Evolutionary conservation across 2,329 filamentous ascomycete species (phyloP).

Genomic region (Pyricularia grisea): DNA sequence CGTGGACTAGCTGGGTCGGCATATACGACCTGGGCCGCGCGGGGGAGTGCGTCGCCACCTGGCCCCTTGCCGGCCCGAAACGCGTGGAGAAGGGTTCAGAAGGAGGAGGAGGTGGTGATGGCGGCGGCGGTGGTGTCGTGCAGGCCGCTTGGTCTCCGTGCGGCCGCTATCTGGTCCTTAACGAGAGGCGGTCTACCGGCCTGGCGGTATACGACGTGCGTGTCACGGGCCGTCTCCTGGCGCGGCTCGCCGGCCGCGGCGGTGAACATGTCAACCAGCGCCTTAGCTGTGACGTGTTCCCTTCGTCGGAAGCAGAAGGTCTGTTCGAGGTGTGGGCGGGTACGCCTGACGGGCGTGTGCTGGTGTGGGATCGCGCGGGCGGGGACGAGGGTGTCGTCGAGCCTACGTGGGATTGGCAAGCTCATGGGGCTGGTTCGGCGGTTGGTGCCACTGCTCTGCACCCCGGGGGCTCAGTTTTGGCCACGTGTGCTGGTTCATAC

Average conservation of each 20-base stretch:
- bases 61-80: conserved; percentile 35
- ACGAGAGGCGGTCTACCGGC: conserved; percentile 46
- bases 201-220: conserved; percentile 55
- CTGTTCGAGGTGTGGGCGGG: conserved; percentile 57
- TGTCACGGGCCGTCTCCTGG: conserved; percentile 46
- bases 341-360: conserved; percentile 40
- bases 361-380: conserved; percentile 50
- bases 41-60: conserved; percentile 44
- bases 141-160: conserved; percentile 55
- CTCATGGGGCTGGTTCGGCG: conserved; percentile 28
- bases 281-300: conserved; percentile 45
- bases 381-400: conserved; percentile 30
- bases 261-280: conserved; percentile 43
- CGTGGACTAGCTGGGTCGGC: conserved; percentile 53
- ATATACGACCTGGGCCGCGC: conserved; percentile 51
- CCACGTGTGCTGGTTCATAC: conserved; percentile 46
- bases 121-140: conserved; percentile 50
- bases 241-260: conserved; percentile 39
- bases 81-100: conserved; percentile 24
- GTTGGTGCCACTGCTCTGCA: conserved; percentile 43
- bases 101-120: conserved; percentile 42
- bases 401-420: conserved; percentile 38
- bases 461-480: conserved; percentile 43
- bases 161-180: conserved; percentile 52
- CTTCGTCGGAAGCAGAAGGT: conserved; percentile 16